Percentiles rank a stretch among this genome's conserved stretches.
Conservation (phyloP, 305 asterid species). For the Fraxinus paxiana region DNA sequence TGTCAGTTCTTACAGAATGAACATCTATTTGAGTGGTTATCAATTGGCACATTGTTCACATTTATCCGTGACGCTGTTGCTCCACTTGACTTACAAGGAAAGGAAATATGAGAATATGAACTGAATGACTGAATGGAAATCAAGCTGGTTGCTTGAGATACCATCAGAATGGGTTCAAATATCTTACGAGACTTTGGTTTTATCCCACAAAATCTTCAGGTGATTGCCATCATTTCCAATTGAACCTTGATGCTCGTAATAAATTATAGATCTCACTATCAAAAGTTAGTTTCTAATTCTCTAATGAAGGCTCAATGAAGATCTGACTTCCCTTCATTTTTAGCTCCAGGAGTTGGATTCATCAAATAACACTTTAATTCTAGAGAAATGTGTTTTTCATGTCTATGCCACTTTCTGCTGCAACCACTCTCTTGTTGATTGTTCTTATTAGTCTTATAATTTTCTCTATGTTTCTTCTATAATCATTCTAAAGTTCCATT, state of each 20-base stretch:
- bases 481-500: slow-evolving; percentile 19
- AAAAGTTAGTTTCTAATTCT: background rate
- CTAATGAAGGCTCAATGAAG: background rate
- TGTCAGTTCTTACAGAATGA: background rate
- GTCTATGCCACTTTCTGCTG: background rate
- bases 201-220: background rate
- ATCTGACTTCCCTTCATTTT: background rate
- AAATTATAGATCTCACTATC: background rate
- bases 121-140: background rate
- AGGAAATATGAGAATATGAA: background rate
- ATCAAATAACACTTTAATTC: slow-evolving; percentile 10
- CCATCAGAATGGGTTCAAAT: background rate
- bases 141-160: background rate
- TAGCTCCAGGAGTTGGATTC: background rate
- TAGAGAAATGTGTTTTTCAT: background rate
- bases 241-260: background rate
- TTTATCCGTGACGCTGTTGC: background rate
- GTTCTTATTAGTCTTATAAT: background rate
- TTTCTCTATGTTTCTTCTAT: background rate
- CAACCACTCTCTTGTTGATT: background rate
- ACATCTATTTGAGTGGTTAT: background rate
- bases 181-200: background rate
- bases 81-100: background rate
- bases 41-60: background rate
- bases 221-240: background rate